These are phyloP conservation scores for Aureobasidium lini DNA, from an alignment of 2,329 filamentous ascomycete genomes.

Conservation along the genomic window DNA sequence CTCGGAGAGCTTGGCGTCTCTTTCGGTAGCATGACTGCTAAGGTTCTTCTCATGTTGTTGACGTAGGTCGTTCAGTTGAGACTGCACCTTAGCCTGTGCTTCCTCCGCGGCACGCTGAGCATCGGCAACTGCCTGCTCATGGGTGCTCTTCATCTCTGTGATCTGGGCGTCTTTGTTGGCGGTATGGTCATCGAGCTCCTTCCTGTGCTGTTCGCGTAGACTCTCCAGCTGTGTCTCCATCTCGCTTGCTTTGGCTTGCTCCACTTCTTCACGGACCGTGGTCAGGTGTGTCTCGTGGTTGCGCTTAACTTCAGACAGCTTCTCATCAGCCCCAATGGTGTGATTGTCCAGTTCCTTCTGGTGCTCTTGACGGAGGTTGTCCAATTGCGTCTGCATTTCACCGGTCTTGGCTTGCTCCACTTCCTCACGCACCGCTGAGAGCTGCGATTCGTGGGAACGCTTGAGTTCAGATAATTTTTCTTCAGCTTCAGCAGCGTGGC, in stretches of 20 bases:
- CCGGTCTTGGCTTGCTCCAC: background rate
- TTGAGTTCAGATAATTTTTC: background rate
- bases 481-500: background rate
- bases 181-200: background rate
- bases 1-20: background rate
- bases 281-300: background rate
- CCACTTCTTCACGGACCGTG: background rate
- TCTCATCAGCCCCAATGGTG: background rate
- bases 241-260: background rate
- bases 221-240: background rate
- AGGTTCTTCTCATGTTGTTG: constrained; percentile 4
- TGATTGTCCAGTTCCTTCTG: background rate
- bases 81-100: background rate
- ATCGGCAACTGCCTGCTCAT: constrained; percentile 2
- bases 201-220: background rate
- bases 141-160: background rate
- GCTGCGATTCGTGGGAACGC: background rate
- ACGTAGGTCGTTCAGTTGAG: background rate
- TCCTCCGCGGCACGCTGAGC: background rate
- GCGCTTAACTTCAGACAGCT: background rate
- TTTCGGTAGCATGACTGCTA: background rate
- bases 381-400: background rate
- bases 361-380: background rate
- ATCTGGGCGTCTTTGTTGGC: background rate
- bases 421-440: background rate